A percentile compares a stretch with the other conserved stretches of the same genome.
Evolutionary conservation across 345 rosid species (phyloP).

Genomic region (Rhodamnia rubescens): DNA sequence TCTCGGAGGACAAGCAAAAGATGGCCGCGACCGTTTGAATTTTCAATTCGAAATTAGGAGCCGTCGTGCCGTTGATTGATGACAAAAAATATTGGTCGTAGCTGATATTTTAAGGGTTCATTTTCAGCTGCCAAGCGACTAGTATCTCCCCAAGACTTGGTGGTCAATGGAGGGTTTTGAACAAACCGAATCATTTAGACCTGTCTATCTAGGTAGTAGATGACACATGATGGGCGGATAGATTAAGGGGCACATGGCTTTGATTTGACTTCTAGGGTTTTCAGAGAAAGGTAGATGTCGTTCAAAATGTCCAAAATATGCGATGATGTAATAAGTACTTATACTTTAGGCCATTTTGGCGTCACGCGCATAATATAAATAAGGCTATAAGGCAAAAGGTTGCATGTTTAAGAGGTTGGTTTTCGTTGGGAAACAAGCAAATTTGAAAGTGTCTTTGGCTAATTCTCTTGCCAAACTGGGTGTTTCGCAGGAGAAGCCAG

Average conservation of each 20-base stretch:
- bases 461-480: neutral
- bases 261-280: neutral
- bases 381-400: neutral
- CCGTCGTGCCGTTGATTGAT: neutral
- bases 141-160: neutral
- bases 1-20: neutral
- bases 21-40: neutral
- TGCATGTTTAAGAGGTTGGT: neutral
- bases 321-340: neutral
- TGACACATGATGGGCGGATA: neutral
- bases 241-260: neutral
- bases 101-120: neutral
- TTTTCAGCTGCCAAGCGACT: neutral
- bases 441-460: neutral
- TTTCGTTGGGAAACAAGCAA: neutral
- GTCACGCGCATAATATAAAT: neutral
- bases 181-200: neutral
- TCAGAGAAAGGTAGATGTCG: neutral
- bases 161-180: neutral
- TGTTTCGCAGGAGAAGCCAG: neutral
- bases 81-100: neutral
- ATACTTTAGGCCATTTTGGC: neutral
- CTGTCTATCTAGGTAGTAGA: neutral
- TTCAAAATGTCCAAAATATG: neutral
- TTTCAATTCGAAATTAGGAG: neutral